Conservation (phyloP, 2,329 filamentous ascomycete genomes). For the Verticillium isaacii region DNA sequence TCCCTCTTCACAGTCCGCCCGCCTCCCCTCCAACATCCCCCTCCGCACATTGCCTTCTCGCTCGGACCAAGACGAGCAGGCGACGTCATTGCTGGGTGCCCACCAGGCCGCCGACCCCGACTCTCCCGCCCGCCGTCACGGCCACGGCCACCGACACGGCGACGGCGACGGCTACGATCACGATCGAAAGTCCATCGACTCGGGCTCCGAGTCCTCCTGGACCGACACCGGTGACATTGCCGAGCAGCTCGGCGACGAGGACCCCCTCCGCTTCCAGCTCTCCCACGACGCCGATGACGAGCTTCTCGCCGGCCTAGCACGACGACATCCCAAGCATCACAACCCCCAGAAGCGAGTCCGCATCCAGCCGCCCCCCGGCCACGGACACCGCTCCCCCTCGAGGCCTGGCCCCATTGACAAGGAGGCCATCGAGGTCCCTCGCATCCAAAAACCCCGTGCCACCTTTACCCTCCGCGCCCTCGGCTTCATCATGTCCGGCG, state of each 20-base stretch:
- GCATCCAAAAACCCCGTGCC: conserved; percentile 58
- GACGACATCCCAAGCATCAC: conserved; percentile 37
- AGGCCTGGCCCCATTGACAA: conserved; percentile 49
- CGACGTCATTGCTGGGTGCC: conserved; percentile 42
- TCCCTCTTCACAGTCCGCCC: conserved; percentile 65
- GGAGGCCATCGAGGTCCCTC: conserved; percentile 80
- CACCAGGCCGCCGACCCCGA: conserved; percentile 19
- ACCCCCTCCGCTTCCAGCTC: conserved; percentile 71
- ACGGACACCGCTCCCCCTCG: conserved; percentile 28
- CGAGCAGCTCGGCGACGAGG: conserved; percentile 82
- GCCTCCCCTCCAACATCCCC: conserved; percentile 80
- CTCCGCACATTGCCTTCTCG: conserved; percentile 64
- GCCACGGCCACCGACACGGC: conserved; percentile 35
- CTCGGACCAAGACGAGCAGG: conserved; percentile 29
- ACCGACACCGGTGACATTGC: conserved; percentile 93
- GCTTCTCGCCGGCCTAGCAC: conserved; percentile 45
- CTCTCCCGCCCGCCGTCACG: conserved; percentile 25
- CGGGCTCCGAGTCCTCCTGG: conserved; percentile 71
- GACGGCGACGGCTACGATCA: conserved; percentile 40
- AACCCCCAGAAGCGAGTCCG: conserved; percentile 61
- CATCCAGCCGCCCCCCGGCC: conserved; percentile 51
- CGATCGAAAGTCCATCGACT: conserved; percentile 30
- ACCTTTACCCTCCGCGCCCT: conserved; percentile 65
- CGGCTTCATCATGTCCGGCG: conserved; percentile 80
- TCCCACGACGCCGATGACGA: conserved; percentile 61